Percentiles rank a stretch among this genome's conserved stretches.
phyloP scores from a whole-genome alignment of 1,284 basidiomycete genomes.

The Anthracocystis walkeri region DNA sequence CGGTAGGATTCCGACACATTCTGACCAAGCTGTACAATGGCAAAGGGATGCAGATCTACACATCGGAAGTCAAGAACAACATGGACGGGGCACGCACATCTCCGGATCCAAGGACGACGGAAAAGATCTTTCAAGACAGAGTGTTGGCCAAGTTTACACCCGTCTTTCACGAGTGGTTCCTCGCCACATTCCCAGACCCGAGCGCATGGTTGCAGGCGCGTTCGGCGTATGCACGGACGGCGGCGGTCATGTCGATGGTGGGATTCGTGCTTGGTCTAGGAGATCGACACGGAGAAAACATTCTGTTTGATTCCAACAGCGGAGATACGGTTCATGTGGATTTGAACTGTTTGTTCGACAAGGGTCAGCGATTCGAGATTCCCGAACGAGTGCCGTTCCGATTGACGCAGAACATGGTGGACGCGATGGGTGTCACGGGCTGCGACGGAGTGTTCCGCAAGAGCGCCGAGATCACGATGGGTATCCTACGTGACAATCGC shows the following conservation, averaged over 20 bases:
- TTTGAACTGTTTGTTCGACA: slow-evolving; percentile 98
- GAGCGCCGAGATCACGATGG: slow-evolving; percentile 90
- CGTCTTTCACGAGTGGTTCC: slow-evolving; percentile 97
- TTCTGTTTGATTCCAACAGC: slow-evolving; percentile 86
- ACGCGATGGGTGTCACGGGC: slow-evolving; percentile 92
- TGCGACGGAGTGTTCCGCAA: slow-evolving; percentile 94
- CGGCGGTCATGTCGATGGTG: slow-evolving; percentile 99
- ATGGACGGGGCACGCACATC: slow-evolving; percentile 76
- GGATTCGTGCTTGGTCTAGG: slow-evolving; percentile 97
- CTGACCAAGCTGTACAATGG: slow-evolving; percentile 79
- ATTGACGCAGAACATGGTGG: slow-evolving; percentile 92
- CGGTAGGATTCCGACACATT: slow-evolving; percentile 84
- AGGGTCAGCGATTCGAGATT: slow-evolving; percentile 86
- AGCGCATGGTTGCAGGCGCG: slow-evolving; percentile 92
- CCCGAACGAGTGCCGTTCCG: slow-evolving; percentile 95
- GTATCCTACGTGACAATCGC: slow-evolving; percentile 87
- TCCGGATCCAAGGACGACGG: slow-evolving; percentile 72
- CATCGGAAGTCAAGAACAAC: slow-evolving; percentile 73
- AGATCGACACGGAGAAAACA: slow-evolving; percentile 97
- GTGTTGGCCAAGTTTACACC: slow-evolving; percentile 77
- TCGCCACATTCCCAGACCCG: slow-evolving; percentile 96
- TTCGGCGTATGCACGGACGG: slow-evolving; percentile 85
- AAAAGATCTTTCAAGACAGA: slow-evolving; percentile 75
- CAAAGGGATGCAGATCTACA: slow-evolving; percentile 66
- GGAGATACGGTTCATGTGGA: slow-evolving; percentile 97